These are phyloP conservation scores for Melocanna baccifera DNA, from an alignment of 176 grass and related monocot species.

Conservation along the genomic window DNA sequence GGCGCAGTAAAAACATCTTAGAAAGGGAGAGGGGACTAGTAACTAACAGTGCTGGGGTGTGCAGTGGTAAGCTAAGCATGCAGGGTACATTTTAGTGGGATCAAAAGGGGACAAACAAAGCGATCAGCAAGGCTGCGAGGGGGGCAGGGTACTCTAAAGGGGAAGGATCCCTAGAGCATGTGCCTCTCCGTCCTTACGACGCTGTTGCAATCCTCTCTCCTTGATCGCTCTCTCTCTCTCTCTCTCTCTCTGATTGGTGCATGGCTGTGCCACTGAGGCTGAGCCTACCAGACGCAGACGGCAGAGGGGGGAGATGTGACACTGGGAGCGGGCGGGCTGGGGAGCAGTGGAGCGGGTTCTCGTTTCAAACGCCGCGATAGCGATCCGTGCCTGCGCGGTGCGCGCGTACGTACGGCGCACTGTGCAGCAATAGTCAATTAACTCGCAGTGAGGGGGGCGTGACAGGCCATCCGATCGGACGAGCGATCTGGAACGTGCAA, in stretches of 20 bases:
- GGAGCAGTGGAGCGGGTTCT: background rate
- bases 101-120: constrained; percentile 27
- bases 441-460: background rate
- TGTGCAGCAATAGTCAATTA: background rate
- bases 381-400: constrained; percentile 26
- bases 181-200: background rate
- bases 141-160: constrained; percentile 19
- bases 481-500: background rate
- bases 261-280: background rate
- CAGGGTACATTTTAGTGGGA: constrained; percentile 28
- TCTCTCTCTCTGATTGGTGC: background rate
- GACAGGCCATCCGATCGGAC: background rate
- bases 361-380: background rate
- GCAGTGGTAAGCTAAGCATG: background rate
- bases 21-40: no score
- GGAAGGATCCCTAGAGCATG: constrained; percentile 32
- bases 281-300: background rate
- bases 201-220: background rate
- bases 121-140: constrained; percentile 22
- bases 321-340: background rate
- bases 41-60: background rate
- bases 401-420: constrained; percentile 17
- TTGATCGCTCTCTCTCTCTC: background rate
- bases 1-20: constrained; percentile 20
- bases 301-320: constrained; percentile 3